Base-by-base conservation (phyloP, 2,329 filamentous ascomycete genomes). In the Fusarium veterinarium region DNA sequence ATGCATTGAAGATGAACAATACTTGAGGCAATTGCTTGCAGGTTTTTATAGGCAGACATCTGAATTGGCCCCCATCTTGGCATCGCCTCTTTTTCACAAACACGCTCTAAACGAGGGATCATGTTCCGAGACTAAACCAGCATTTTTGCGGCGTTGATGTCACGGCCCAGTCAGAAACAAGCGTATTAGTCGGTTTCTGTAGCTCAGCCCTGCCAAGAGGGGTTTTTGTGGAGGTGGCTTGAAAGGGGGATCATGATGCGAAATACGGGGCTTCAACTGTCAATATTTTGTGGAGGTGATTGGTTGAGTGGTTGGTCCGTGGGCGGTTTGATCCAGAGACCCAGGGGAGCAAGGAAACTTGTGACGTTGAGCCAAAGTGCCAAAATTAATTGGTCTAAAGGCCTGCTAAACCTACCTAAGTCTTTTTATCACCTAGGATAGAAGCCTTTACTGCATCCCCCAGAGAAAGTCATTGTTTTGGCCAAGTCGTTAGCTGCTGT, bases 121-220 rank as follows among this genome's bases (percentile, higher is more conserved):
- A 73, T 73, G 52, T 69, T 17, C 42, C 71, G 71, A 73, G 71
- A 61, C 71, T 72, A 71, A 33, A 30, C 5, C 20, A 31, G 40
- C 17, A 16, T 28, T 19, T 19, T n/a, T 35, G 48, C 30, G 49
- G 33, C 49, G 49, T 52, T 19, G 33, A 28, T 23, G 48, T 37
- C 48, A 37, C 20, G 20, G 20, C 31, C 55, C 64, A 69, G 19
- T 60, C 25, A 49, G 20, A 42, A 23, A 13, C 13, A 17, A 16
- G 19, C 72, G 72, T 72, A 74, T 73, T 74, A 16, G 48, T 74
- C 72, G 72, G 16, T 30, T 68, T 58, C 55, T 42, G 40, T 57
- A 45, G 31, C 41, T 73, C 61, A 73, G 70, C 70, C 69, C 42
- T 70, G 59, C 55, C 66, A 69, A 35, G 57, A 28, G 46, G 61